These are phyloP conservation scores for Arachnomyces sp. DNA, from an alignment of 2,329 filamentous ascomycete species.

Conservation along the genomic window DNA sequence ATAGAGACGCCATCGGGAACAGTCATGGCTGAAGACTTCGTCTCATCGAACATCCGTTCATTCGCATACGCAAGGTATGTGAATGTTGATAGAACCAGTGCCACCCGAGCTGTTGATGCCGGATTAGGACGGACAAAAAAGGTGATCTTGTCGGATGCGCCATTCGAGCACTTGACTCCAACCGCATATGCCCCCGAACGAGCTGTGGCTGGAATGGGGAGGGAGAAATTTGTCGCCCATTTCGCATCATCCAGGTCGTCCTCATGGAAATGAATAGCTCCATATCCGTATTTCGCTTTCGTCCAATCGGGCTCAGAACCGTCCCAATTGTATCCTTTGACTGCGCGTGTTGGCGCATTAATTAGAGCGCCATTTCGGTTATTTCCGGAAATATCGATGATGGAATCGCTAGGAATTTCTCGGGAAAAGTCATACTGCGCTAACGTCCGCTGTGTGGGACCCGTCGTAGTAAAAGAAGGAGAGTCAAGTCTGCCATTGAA, in stretches of 20 bases:
- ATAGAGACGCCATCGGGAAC: conserved; percentile 14
- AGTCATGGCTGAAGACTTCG: conserved; percentile 16
- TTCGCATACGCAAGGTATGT: conserved; percentile 35
- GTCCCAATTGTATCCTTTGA: conserved; percentile 29
- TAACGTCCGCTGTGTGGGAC: too few species aligned
- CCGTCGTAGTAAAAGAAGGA: too few species aligned
- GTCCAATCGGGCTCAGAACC: conserved; percentile 26
- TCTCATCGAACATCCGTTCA: conserved; percentile 29
- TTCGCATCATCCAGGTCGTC: conserved; percentile 32
- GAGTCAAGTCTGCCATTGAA: too few species aligned
- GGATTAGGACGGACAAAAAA: conserved; percentile 27
- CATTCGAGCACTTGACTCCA: conserved; percentile 8
- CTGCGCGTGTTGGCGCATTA: conserved; percentile 28
- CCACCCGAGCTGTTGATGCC: conserved; percentile 14
- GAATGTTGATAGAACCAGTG: conserved; percentile 28
- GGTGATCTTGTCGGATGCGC: conserved; percentile 22
- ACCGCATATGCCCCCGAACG: conserved; percentile 24
- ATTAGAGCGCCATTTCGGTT: conserved; percentile 20
- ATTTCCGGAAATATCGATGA: conserved; percentile 20
- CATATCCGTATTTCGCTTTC: conserved; percentile 25
- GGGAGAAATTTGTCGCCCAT: conserved; percentile 28
- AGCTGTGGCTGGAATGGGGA: conserved; percentile 1
- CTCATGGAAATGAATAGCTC: conserved; percentile 34
- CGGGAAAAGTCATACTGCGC: too few species aligned
- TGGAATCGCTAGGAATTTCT: conserved; percentile 9